phyloP scores from a whole-genome alignment of 345 rosid genomes.

The Crucihimalaya himalaica region DNA sequence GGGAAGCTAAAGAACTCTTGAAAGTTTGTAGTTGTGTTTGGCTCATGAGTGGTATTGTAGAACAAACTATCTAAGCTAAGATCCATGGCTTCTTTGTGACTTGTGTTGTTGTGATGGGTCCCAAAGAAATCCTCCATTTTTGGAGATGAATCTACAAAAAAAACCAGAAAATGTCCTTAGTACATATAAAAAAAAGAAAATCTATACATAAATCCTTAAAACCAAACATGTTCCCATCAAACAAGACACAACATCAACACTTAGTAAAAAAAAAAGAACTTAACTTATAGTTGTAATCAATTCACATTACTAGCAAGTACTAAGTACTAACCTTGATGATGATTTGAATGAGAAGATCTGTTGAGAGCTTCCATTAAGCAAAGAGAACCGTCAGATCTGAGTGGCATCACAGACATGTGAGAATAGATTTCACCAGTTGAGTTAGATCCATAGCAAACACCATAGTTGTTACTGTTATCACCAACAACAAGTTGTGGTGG shows the following conservation, averaged over 20 bases:
- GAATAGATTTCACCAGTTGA: conserved; percentile 50
- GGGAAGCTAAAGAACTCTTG: conserved; percentile 47
- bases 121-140: conserved; percentile 93
- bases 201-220: conserved; percentile 26
- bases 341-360: conserved; percentile 54
- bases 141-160: conserved; percentile 65
- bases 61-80: conserved; percentile 72
- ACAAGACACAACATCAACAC: conserved; percentile 20
- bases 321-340: conserved; percentile 54
- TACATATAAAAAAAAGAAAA: conserved; percentile 1
- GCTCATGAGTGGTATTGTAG: conserved; percentile 47
- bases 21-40: conserved; percentile 42
- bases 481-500: conserved; percentile 37
- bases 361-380: conserved; percentile 83
- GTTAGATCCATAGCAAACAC: conserved; percentile 55
- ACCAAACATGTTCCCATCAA: conserved; percentile 37
- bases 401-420: conserved; percentile 76
- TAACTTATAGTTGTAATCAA: neutral
- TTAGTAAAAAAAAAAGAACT: neutral
- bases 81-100: conserved; percentile 70
- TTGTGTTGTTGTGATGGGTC: conserved; percentile 68
- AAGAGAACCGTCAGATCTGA: conserved; percentile 93
- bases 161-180: conserved; percentile 30
- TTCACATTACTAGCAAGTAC: neutral
- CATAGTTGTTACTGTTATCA: conserved; percentile 47